A percentile compares a stretch with the other conserved stretches of the same genome.
Conservation (phyloP, 2,329 filamentous ascomycete genomes). For the Cercospora sp. region DNA sequence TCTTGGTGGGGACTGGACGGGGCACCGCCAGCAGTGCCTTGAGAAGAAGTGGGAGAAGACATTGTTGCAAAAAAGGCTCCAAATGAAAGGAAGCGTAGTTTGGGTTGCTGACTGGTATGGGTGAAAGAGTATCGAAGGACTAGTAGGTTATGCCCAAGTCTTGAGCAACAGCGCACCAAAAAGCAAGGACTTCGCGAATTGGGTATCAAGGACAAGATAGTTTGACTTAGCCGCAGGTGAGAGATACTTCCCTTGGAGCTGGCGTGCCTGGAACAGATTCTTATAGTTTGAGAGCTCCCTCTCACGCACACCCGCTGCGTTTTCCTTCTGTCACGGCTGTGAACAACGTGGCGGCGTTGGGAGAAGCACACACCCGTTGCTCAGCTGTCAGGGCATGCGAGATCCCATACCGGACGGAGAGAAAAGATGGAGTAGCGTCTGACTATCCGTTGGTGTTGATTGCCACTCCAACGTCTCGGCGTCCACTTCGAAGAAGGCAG, state of each 20-base stretch:
- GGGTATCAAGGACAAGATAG: conserved; percentile 32
- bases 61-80: conserved; percentile 17
- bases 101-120: conserved; percentile 17
- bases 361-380: conserved; percentile 27
- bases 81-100: neutral
- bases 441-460: conserved; percentile 18
- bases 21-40: conserved; percentile 20
- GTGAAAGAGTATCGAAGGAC: conserved; percentile 20
- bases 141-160: conserved; percentile 23
- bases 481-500: conserved; percentile 16
- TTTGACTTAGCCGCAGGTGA: conserved; percentile 35
- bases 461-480: conserved; percentile 22
- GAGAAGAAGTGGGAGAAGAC: conserved; percentile 26
- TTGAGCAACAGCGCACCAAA: conserved; percentile 26
- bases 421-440: conserved; percentile 14
- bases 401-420: conserved; percentile 16
- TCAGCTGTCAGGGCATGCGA: conserved; percentile 21
- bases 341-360: conserved; percentile 27
- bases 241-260: conserved; percentile 27
- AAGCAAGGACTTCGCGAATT: conserved; percentile 30
- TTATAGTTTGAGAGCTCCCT: conserved; percentile 22
- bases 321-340: conserved; percentile 22
- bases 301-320: conserved; percentile 18
- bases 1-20: conserved; percentile 36
- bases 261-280: conserved; percentile 21